Percentiles rank a stretch among this genome's conserved stretches.
Conservation (phyloP, 139 green algal genomes). For the Chlamydomonas sphaeroides region DNA sequence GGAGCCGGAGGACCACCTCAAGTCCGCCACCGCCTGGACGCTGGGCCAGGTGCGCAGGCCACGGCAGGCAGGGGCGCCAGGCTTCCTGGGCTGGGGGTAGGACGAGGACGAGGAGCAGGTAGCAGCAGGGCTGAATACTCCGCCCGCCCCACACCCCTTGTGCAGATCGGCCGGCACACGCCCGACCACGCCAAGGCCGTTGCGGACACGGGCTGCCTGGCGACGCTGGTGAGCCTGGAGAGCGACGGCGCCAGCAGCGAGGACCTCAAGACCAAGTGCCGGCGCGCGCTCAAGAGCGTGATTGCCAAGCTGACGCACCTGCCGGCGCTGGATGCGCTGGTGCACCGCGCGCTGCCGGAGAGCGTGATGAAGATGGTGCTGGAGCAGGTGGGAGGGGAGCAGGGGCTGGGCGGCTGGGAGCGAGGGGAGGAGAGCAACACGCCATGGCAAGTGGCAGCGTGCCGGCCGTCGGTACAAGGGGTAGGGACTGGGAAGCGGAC, state of each 20-base stretch:
- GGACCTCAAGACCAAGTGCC: conserved; percentile 88
- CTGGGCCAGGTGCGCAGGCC: conserved; percentile 42
- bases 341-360: conserved; percentile 79
- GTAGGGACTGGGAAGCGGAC: too few species aligned
- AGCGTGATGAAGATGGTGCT: conserved; percentile 85
- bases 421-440: too few species aligned
- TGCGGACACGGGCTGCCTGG: conserved; percentile 81
- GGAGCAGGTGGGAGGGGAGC: conserved; percentile 66
- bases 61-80: too few species aligned
- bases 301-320: conserved; percentile 85
- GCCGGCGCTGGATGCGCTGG: conserved; percentile 80
- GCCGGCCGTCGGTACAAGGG: too few species aligned
- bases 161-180: conserved; percentile 80
- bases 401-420: too few species aligned
- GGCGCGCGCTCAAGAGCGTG: conserved; percentile 80
- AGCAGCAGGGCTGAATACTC: too few species aligned
- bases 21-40: conserved; percentile 77
- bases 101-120: too few species aligned
- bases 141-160: too few species aligned
- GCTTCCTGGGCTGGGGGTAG: too few species aligned
- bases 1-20: conserved; percentile 87
- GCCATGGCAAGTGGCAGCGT: too few species aligned
- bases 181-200: conserved; percentile 91
- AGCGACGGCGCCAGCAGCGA: conserved; percentile 64
- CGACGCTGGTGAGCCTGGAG: conserved; percentile 71